phyloP scores from a whole-genome alignment of 2,329 filamentous ascomycete species.

The Podosphaera fusca region DNA sequence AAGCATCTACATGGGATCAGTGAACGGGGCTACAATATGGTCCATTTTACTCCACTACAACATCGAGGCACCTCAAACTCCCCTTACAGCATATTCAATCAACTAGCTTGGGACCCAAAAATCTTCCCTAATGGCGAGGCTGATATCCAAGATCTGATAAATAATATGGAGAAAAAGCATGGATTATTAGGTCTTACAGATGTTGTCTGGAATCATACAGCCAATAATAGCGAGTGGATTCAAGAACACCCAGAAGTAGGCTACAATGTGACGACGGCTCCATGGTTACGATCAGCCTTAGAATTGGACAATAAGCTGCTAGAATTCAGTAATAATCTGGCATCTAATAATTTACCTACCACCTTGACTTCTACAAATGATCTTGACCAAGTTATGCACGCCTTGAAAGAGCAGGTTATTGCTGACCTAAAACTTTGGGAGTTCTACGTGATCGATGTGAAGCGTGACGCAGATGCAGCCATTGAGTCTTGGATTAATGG shows the following conservation, averaged over 20 bases:
- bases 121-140: slow-evolving; percentile 69
- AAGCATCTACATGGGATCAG: slow-evolving; percentile 72
- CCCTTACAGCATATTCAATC: slow-evolving; percentile 89
- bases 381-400: slow-evolving; percentile 59
- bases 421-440: slow-evolving; percentile 68
- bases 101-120: slow-evolving; percentile 60
- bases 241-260: slow-evolving; percentile 85
- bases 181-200: slow-evolving; percentile 77
- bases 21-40: slow-evolving; percentile 90
- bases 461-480: slow-evolving; percentile 43
- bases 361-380: slow-evolving; percentile 49
- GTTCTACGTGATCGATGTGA: slow-evolving; percentile 68
- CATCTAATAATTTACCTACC: slow-evolving; percentile 49
- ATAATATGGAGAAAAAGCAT: slow-evolving; percentile 64
- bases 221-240: slow-evolving; percentile 85
- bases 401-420: slow-evolving; percentile 60
- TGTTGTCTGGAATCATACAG: slow-evolving; percentile 95
- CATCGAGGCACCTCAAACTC: slow-evolving; percentile 77
- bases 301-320: slow-evolving; percentile 59
- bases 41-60: slow-evolving; percentile 92
- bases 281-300: slow-evolving; percentile 48
- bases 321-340: slow-evolving; percentile 36
- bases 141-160: slow-evolving; percentile 55
- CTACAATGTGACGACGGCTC: slow-evolving; percentile 81
- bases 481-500: slow-evolving; percentile 49